A percentile compares a stretch with the other conserved stretches of the same genome.
Conservation (phyloP, 192 early-diverging fungal genomes). For the Coemansia sp. region DNA sequence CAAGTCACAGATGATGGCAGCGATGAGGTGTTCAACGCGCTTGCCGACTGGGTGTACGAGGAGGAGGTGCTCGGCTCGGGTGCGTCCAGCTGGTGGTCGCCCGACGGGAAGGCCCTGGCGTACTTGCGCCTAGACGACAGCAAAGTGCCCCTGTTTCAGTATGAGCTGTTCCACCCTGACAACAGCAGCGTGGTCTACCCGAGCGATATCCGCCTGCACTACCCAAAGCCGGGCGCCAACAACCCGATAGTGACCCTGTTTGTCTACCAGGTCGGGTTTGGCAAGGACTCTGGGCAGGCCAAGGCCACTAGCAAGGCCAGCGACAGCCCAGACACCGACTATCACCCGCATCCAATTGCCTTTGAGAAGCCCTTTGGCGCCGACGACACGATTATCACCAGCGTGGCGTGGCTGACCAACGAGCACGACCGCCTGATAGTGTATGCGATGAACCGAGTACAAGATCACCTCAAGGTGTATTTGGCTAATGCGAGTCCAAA, state of each 20-base stretch:
- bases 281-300: background rate
- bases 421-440: slow-evolving; percentile 67
- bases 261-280: slow-evolving; percentile 62
- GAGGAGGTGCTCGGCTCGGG: slow-evolving; percentile 83
- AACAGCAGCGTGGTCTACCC: slow-evolving; percentile 67
- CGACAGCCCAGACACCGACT: slow-evolving; percentile 44
- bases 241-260: slow-evolving; percentile 84
- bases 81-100: slow-evolving; percentile 87
- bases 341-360: slow-evolving; percentile 48
- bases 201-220: slow-evolving; percentile 71
- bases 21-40: slow-evolving; percentile 82
- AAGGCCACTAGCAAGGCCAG: slow-evolving; percentile 27
- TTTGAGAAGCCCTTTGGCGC: slow-evolving; percentile 43
- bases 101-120: slow-evolving; percentile 73
- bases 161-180: slow-evolving; percentile 74
- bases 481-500: slow-evolving; percentile 56
- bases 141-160: slow-evolving; percentile 74
- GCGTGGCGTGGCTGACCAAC: slow-evolving; percentile 79
- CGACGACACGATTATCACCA: slow-evolving; percentile 82
- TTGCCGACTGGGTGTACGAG: slow-evolving; percentile 99
- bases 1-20: slow-evolving; percentile 88
- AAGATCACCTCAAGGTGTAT: slow-evolving; percentile 77
- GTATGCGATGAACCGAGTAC: slow-evolving; percentile 87
- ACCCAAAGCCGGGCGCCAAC: slow-evolving; percentile 88
- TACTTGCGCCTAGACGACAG: slow-evolving; percentile 90